Conservation (phyloP, 441 rosid genomes). For the Melastoma candidum region DNA sequence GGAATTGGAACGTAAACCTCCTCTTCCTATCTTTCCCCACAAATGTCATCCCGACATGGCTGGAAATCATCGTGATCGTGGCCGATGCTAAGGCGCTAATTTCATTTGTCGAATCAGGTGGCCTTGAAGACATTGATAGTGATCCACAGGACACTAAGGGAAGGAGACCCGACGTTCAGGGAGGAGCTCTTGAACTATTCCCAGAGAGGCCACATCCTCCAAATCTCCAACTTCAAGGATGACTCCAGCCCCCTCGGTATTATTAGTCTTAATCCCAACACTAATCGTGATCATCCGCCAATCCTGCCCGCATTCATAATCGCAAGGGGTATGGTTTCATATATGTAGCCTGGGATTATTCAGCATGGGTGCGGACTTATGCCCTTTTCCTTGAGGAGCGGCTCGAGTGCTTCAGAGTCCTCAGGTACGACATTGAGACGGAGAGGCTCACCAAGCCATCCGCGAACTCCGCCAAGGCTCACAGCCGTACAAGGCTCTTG, state of each 20-base stretch:
- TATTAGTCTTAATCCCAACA: background rate
- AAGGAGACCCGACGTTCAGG: conserved; percentile 72
- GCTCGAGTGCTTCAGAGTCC: conserved; percentile 55
- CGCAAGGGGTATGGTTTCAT: no score
- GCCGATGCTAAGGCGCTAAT: no score
- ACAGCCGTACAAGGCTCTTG: conserved; percentile 49
- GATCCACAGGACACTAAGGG: conserved; percentile 70
- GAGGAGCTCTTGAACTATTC: conserved; percentile 59
- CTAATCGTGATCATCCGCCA: background rate
- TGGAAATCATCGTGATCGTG: no score
- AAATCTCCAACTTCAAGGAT: conserved; percentile 69
- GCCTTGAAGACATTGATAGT: conserved; percentile 68
- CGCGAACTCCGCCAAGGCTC: conserved; percentile 43
- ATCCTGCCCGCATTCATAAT: background rate
- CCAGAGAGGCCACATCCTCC: conserved; percentile 55
- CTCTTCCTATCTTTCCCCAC: background rate
- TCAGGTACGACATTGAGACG: conserved; percentile 58
- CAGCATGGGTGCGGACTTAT: conserved; percentile 70
- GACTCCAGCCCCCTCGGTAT: conserved; percentile 65
- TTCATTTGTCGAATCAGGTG: conserved; percentile 27
- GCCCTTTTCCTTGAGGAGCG: conserved; percentile 70
- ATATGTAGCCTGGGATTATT: conserved; percentile 70
- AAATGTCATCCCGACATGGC: no score
- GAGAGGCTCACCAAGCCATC: conserved; percentile 57
- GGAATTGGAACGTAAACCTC: conserved; percentile 53